Conservation (phyloP, 768 basidiomycete species). For the Mycena belliarum region DNA sequence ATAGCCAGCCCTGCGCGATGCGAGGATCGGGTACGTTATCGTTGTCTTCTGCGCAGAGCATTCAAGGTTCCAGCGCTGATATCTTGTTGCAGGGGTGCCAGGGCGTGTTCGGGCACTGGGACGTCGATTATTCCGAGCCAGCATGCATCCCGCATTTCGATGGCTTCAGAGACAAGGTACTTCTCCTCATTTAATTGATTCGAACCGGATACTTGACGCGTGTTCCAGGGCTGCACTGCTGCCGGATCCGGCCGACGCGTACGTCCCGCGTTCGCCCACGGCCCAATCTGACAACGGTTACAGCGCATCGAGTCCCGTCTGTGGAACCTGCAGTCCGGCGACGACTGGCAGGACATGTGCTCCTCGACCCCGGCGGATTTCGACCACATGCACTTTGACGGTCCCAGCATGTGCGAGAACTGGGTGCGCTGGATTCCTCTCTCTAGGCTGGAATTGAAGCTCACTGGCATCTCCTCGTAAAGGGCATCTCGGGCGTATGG, state of each 20-base stretch:
- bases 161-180: constrained; percentile 31
- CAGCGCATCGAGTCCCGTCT: constrained; percentile 32
- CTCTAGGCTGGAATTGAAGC: constrained; percentile 2
- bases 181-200: neutral
- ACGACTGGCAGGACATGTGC: constrained; percentile 33
- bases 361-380: constrained; percentile 33
- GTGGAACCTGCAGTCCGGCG: constrained; percentile 28
- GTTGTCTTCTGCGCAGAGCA: neutral
- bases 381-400: constrained; percentile 25
- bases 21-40: constrained; percentile 13
- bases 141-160: constrained; percentile 28
- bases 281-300: neutral
- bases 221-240: constrained; percentile 17
- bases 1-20: neutral
- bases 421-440: constrained; percentile 13
- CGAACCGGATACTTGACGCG: neutral
- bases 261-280: neutral
- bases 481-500: constrained; percentile 11
- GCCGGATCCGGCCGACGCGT: constrained; percentile 13
- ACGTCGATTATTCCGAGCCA: constrained; percentile 27
- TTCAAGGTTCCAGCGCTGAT: neutral
- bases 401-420: constrained; percentile 26
- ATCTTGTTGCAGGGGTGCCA: constrained; percentile 1
- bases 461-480: neutral
- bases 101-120: constrained; percentile 29